Evolutionary conservation across 768 basidiomycete species (phyloP), one percentile per base, ranked within the genome.

Genomic region (Russula vinacea): DNA sequence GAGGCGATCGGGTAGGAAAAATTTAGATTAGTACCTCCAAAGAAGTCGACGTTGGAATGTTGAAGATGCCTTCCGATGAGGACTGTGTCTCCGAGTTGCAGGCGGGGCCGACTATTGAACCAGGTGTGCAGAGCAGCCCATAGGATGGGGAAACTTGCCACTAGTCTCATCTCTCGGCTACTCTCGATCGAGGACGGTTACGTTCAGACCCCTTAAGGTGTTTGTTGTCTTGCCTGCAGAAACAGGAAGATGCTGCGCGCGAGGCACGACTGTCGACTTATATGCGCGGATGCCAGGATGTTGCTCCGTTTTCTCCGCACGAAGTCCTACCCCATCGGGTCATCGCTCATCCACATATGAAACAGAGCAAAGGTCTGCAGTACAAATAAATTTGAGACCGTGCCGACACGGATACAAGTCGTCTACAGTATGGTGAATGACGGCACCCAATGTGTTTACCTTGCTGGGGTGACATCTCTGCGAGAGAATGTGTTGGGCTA

Each of bases 391-490:
- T 2, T 29, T 29, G 29, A 29, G 29, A 29, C 29, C 29, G 29
- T 29, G 29, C 29, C 29, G 29, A 29, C 29, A 29, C 2, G 29
- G 29, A 29, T 29, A 29, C 29, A 29, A 29, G 91, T 66, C 83
- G 90, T 14, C 77, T 93, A 19, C 88, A 85, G 85, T 93, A 19
- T 88, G 85, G 85, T 85, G 29, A 49, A 40, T 29, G 29, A 29
- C 29, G 29, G 5, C 2, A 29, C 29, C 29, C 29, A 5, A 29
- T 5, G 29, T 29, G 29, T 29, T 29, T 29, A 97, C 73, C 80
- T 97, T 19, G 83, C 92, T 2, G 83, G 88, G 0, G 95, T 0
- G 80, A 96, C 8, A 83, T 98, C 58, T 92, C 90, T 7, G 79
- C 83, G 11, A 80, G 94, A 17, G 29, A 29, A 29, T 29, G 29